Conservation (phyloP, 2,329 filamentous ascomycete genomes). For the Ophiostoma angusticollis region DNA sequence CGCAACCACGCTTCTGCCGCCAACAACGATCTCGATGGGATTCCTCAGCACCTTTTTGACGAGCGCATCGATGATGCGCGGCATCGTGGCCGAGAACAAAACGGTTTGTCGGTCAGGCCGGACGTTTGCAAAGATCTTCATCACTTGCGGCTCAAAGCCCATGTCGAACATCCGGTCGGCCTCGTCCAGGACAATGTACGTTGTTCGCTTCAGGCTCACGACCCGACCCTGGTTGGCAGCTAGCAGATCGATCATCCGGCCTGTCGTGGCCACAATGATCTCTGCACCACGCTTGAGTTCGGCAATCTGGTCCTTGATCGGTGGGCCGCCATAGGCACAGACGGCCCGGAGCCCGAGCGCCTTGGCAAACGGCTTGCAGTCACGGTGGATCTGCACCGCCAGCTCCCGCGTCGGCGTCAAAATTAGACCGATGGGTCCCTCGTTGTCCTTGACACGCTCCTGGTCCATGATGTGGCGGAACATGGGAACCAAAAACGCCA, state of each 20-base stretch:
- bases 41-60: constrained; percentile 78
- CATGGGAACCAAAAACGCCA: constrained; percentile 92
- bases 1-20: constrained; percentile 74
- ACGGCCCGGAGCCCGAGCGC: constrained; percentile 74
- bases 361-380: constrained; percentile 90
- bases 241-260: constrained; percentile 88
- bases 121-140: constrained; percentile 88
- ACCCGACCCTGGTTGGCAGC: constrained; percentile 90
- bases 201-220: constrained; percentile 77
- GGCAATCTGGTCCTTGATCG: constrained; percentile 95
- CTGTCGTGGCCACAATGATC: constrained; percentile 89
- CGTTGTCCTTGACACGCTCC: constrained; percentile 62
- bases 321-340: constrained; percentile 87
- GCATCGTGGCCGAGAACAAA: constrained; percentile 93
- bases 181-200: constrained; percentile 91
- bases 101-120: constrained; percentile 88
- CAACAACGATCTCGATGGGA: constrained; percentile 84
- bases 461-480: constrained; percentile 97
- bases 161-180: constrained; percentile 99
- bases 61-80: constrained; percentile 78
- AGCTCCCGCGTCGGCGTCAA: constrained; percentile 92
- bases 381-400: constrained; percentile 83
- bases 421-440: constrained; percentile 79
- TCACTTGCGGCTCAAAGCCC: constrained; percentile 97
- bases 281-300: constrained; percentile 91